Evolutionary conservation across 106 monocot genomes (phyloP).

Genomic region (Dendrobium nobile): DNA sequence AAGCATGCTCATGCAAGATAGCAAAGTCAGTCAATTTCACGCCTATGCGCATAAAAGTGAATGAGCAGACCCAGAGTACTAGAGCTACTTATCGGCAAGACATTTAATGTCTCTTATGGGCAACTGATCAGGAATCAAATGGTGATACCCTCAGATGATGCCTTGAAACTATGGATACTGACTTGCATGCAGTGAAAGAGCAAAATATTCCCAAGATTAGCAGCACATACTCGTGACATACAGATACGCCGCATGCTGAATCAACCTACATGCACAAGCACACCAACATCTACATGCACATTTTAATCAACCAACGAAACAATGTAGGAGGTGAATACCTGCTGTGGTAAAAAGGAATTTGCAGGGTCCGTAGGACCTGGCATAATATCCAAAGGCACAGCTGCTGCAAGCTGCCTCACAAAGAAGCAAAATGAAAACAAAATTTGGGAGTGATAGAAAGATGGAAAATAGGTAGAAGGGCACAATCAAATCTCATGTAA

Average conservation of each 20-base stretch:
- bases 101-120: no score
- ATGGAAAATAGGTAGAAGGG: neutral
- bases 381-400: constrained; percentile 96
- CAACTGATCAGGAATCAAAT: no score
- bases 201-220: neutral
- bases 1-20: no score
- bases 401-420: constrained; percentile 67
- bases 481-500: neutral
- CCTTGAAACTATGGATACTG: no score
- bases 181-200: no score
- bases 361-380: constrained; percentile 84
- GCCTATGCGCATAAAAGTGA: no score
- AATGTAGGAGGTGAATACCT: constrained; percentile 36
- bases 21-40: no score
- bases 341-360: constrained; percentile 92
- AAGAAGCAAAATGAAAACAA: neutral
- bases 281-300: neutral
- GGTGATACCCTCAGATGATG: no score
- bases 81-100: no score
- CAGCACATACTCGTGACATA: neutral
- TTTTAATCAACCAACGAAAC: neutral
- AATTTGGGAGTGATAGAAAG: neutral
- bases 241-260: neutral
- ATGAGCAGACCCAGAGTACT: no score
- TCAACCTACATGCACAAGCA: neutral